Conservation (phyloP, 805 yeast genomes). For the Ogataea ganodermae region DNA sequence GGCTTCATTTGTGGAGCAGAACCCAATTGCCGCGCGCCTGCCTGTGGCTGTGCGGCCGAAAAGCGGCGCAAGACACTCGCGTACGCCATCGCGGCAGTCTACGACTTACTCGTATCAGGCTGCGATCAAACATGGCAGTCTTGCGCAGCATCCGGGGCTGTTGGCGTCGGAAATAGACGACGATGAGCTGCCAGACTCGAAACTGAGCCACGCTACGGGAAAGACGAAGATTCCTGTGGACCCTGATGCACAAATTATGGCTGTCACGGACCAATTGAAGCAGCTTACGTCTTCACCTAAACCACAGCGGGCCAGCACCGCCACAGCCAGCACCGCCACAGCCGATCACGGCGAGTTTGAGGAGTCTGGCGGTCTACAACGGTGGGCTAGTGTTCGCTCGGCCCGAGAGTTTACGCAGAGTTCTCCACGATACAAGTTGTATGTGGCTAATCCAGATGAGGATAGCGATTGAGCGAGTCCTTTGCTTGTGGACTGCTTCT, state of each 20-base stretch:
- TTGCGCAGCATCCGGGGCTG: slow-evolving; percentile 65
- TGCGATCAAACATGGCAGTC: slow-evolving; percentile 62
- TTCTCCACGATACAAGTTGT: slow-evolving; percentile 46
- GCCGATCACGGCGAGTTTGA: slow-evolving; percentile 3
- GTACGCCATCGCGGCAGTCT: slow-evolving; percentile 33
- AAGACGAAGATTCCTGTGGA: slow-evolving; percentile 34
- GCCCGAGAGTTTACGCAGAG: slow-evolving; percentile 32
- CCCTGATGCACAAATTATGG: slow-evolving; percentile 36
- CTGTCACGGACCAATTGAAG: slow-evolving; percentile 34
- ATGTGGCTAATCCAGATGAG: slow-evolving; percentile 59
- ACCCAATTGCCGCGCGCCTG: slow-evolving; percentile 49
- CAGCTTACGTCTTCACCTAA: slow-evolving; percentile 21
- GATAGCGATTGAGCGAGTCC: slow-evolving; percentile 4
- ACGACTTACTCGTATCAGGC: slow-evolving; percentile 30
- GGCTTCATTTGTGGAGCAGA: slow-evolving; percentile 48
- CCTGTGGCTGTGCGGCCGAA: slow-evolving; percentile 58
- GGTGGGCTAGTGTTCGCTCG: slow-evolving; percentile 39
- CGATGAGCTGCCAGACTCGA: slow-evolving; percentile 46
- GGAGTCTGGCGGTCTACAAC: slow-evolving; percentile 24
- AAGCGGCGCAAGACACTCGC: slow-evolving; percentile 32
- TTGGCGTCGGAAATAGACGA: slow-evolving; percentile 78
- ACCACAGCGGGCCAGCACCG: slow-evolving; percentile 8
- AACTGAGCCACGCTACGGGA: slow-evolving; percentile 29
- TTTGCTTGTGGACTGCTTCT: too few relatives aligned
- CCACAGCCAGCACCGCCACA: neutral